These are phyloP conservation scores for Avena insularis DNA, from an alignment of 176 grass and related monocot genomes.

Conservation along the genomic window DNA sequence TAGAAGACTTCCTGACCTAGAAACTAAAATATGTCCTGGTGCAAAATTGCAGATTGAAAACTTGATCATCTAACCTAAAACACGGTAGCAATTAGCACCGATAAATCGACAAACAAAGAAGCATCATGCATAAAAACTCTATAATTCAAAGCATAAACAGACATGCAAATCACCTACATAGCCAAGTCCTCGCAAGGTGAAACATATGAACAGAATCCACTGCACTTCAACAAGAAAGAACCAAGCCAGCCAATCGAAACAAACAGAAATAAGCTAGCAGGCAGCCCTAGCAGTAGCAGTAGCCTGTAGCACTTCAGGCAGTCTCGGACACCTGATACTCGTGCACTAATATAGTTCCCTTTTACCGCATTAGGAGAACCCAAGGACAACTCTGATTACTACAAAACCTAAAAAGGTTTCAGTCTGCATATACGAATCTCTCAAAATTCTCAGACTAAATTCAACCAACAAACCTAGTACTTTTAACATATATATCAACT, in stretches of 20 bases:
- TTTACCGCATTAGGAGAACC: not conserved
- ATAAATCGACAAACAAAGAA: not conserved
- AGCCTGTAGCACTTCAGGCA: not conserved
- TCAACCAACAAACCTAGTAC: not conserved
- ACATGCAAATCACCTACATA: slow-evolving; percentile 4
- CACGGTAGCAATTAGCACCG: not conserved
- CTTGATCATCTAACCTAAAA: not conserved
- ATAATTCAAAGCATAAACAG: not conserved
- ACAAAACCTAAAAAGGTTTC: not conserved
- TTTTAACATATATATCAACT: not conserved
- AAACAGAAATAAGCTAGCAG: not conserved
- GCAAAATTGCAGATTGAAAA: not conserved
- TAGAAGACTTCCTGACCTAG: not conserved
- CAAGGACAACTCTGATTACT: not conserved
- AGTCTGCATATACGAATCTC: not conserved
- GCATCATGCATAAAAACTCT: not conserved
- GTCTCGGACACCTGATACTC: not conserved
- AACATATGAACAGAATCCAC: not conserved
- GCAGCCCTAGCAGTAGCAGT: not conserved
- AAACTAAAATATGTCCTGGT: not conserved
- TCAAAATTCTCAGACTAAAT: not conserved
- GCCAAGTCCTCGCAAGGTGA: not conserved
- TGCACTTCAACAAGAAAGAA: not conserved
- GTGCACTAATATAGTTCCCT: not conserved
- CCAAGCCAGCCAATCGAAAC: not conserved